Percentiles rank a stretch among this genome's conserved stretches.
These are phyloP conservation scores for Fusarium udum DNA, from an alignment of 2,329 filamentous ascomycete species.

Conservation along the genomic window DNA sequence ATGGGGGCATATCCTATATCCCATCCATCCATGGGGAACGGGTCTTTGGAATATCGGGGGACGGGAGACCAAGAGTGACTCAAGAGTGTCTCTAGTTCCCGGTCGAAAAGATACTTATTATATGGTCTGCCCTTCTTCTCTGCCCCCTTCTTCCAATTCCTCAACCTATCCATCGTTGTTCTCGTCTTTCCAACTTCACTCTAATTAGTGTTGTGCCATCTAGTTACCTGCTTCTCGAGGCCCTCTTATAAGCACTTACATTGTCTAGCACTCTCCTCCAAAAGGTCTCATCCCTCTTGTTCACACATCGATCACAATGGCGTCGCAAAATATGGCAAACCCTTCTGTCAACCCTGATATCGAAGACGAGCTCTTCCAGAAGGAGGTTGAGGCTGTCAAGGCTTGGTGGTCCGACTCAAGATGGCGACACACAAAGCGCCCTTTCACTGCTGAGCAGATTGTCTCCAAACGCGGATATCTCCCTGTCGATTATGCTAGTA, in stretches of 20 bases:
- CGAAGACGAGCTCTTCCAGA: conserved; percentile 75
- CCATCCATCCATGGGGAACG: conserved; percentile 26
- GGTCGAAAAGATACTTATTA: conserved; percentile 40
- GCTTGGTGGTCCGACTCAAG: conserved; percentile 92
- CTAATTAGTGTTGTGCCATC: conserved; percentile 4
- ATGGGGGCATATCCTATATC: conserved; percentile 8
- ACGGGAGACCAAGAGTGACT: conserved; percentile 34
- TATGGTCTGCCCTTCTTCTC: conserved; percentile 23
- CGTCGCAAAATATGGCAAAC: conserved; percentile 70
- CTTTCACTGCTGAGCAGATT: conserved; percentile 96
- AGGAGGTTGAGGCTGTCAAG: conserved; percentile 89
- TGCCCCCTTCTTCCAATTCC: neutral
- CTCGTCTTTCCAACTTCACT: neutral
- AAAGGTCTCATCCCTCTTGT: neutral
- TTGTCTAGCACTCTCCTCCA: neutral
- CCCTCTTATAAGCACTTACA: conserved; percentile 19
- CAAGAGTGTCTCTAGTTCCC: conserved; percentile 28
- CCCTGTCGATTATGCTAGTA: conserved; percentile 91
- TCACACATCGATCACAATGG: conserved; percentile 54
- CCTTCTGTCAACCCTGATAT: conserved; percentile 63
- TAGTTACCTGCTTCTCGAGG: neutral
- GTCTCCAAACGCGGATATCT: conserved; percentile 93
- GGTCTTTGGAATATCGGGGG: conserved; percentile 19
- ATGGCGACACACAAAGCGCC: conserved; percentile 91
- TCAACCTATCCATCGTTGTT: conserved; percentile 5